Evolutionary conservation across 2,329 filamentous ascomycete genomes (phyloP).

Genomic region (Mollisia scopiformis): DNA sequence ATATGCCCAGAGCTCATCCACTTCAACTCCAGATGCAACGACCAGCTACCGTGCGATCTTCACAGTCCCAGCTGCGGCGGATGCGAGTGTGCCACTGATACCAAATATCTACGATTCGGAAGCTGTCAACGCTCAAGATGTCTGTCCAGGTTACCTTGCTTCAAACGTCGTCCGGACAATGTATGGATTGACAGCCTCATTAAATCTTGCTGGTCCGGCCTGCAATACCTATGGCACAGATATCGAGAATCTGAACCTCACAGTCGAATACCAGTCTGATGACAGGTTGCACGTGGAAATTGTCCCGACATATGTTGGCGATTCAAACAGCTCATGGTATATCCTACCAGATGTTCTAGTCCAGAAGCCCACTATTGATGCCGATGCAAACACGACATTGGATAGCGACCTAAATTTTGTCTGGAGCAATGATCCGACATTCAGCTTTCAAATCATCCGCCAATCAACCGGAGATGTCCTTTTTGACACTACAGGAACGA

Average conservation of each 20-base stretch:
- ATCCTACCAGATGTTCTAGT: conserved; percentile 66
- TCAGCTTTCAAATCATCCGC: conserved; percentile 67
- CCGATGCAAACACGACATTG: conserved; percentile 46
- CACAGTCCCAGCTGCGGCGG: conserved; percentile 50
- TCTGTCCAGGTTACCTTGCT: conserved; percentile 71
- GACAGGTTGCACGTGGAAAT: conserved; percentile 74
- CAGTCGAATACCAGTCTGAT: conserved; percentile 67
- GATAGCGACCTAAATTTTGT: conserved; percentile 58
- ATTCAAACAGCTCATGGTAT: conserved; percentile 68
- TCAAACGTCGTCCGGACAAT: conserved; percentile 57
- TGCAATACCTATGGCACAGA: conserved; percentile 83
- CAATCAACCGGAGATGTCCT: conserved; percentile 64
- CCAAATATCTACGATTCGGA: conserved; percentile 68
- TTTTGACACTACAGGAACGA: conserved; percentile 66
- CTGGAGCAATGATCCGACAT: conserved; percentile 58
- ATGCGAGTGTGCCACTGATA: conserved; percentile 50
- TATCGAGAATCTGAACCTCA: conserved; percentile 65
- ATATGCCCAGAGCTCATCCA: conserved; percentile 18
- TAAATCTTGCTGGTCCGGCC: conserved; percentile 68
- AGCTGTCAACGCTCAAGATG: conserved; percentile 54
- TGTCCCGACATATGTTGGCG: conserved; percentile 62
- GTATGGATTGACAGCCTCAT: conserved; percentile 66
- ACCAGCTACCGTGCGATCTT: conserved; percentile 37
- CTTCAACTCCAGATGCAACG: conserved; percentile 11
- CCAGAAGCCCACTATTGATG: conserved; percentile 38